Percentiles rank a stretch among this genome's conserved stretches.
phyloP scores from a whole-genome alignment of 495 filamentous ascomycete species.

The Xylaria venustula region DNA sequence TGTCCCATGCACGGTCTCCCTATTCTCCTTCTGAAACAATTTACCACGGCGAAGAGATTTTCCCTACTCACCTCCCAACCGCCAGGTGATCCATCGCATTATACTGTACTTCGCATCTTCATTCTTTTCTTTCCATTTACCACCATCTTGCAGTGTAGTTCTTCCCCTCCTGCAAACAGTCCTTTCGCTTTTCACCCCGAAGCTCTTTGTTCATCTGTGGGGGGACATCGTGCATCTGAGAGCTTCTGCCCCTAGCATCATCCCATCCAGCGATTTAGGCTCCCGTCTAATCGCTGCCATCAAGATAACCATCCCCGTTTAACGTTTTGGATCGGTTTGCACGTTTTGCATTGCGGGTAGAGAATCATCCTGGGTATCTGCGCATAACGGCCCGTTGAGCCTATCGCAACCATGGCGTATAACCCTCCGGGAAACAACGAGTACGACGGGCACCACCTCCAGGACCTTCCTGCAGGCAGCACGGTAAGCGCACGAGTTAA shows the following conservation, averaged over 20 bases:
- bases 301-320: constrained; percentile 12
- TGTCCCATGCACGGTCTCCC: constrained; percentile 18
- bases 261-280: constrained; percentile 12
- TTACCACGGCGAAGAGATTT: constrained; percentile 21
- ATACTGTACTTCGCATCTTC: constrained; percentile 21
- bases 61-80: constrained; percentile 19
- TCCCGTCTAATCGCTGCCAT: background rate
- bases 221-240: constrained; percentile 16
- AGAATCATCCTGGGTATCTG: background rate
- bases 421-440: constrained; percentile 41
- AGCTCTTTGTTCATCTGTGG: constrained; percentile 20
- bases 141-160: constrained; percentile 18
- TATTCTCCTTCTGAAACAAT: constrained; percentile 22
- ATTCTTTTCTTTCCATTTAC: constrained; percentile 18
- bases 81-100: constrained; percentile 22
- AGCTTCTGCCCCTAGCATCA: constrained; percentile 22
- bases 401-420: constrained; percentile 45
- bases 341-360: background rate
- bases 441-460: constrained; percentile 61
- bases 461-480: constrained; percentile 63
- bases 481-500: constrained; percentile 50
- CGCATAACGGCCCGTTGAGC: constrained; percentile 19
- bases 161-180: constrained; percentile 17
- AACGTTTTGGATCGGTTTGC: background rate
- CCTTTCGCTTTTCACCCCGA: constrained; percentile 15